A percentile compares a stretch with the other conserved stretches of the same genome.
Conservation (phyloP, 1,139 yeast genomes). For the Hansenula sp. region DNA sequence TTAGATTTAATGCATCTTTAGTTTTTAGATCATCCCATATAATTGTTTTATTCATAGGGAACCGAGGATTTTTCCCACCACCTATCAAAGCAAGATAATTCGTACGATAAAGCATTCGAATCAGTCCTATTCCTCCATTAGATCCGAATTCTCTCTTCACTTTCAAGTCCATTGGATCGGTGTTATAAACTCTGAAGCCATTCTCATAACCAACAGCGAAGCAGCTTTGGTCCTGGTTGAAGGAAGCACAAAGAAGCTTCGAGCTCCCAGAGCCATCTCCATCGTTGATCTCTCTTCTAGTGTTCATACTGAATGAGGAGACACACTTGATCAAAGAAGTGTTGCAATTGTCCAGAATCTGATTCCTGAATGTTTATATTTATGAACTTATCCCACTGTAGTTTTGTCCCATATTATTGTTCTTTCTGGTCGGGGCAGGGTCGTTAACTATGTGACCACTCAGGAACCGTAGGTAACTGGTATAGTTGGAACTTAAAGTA, state of each 20-base stretch:
- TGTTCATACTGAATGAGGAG: slow-evolving; percentile 16
- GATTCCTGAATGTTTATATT: too few relatives aligned
- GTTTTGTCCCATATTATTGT: too few relatives aligned
- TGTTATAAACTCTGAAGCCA: slow-evolving; percentile 84
- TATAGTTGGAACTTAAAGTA: too few relatives aligned
- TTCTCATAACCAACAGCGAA: slow-evolving; percentile 79
- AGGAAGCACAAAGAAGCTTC: slow-evolving; percentile 54
- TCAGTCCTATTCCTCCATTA: slow-evolving; percentile 62
- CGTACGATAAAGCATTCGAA: slow-evolving; percentile 83
- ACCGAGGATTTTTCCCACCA: slow-evolving; percentile 77
- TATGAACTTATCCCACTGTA: too few relatives aligned
- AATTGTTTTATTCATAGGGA: slow-evolving; percentile 70
- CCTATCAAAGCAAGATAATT: slow-evolving; percentile 88
- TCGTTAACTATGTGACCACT: too few relatives aligned
- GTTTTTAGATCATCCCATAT: slow-evolving; percentile 91
- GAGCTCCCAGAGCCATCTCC: slow-evolving; percentile 19
- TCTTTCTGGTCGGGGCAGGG: too few relatives aligned
- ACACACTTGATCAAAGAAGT: too few relatives aligned
- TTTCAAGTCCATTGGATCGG: slow-evolving; percentile 81
- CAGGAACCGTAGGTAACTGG: too few relatives aligned
- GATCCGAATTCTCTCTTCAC: slow-evolving; percentile 57
- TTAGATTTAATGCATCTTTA: slow-evolving; percentile 69
- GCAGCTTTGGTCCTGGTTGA: slow-evolving; percentile 90
- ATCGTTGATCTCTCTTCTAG: slow-evolving; percentile 15
- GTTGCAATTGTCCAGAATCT: too few relatives aligned